Evolutionary conservation across 1,139 yeast species (phyloP).

Genomic region (Yamadazyma kanchanaburiensis): DNA sequence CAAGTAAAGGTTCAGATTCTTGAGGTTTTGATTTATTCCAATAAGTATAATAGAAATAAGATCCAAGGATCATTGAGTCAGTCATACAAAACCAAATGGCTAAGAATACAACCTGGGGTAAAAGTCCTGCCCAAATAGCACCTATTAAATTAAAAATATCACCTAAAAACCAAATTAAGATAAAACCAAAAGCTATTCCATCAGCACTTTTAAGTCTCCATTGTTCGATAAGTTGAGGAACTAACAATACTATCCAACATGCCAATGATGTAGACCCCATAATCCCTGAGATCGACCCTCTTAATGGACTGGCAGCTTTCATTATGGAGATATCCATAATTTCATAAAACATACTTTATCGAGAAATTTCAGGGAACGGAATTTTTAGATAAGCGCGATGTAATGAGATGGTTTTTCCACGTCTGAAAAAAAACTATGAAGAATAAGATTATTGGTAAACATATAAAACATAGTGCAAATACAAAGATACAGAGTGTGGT

Average conservation of each 20-base stretch:
- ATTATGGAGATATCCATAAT: too few relatives aligned
- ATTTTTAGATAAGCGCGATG: too few relatives aligned
- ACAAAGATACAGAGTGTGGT: constrained; percentile 24
- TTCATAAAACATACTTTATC: too few relatives aligned
- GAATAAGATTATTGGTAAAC: constrained; percentile 21
- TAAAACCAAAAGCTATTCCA: constrained; percentile 71
- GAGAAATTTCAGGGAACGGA: too few relatives aligned
- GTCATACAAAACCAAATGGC: constrained; percentile 78
- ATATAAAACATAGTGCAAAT: constrained; percentile 47
- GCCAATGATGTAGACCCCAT: constrained; percentile 69
- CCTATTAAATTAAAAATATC: constrained; percentile 69
- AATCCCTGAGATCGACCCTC: constrained; percentile 53
- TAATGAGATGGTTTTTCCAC: too few relatives aligned
- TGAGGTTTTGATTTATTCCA: constrained; percentile 34
- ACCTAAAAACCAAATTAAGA: constrained; percentile 70
- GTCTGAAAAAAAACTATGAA: too few relatives aligned
- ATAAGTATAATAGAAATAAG: constrained; percentile 55
- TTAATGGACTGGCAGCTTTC: constrained; percentile 16
- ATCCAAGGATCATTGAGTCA: constrained; percentile 57
- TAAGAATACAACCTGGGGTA: constrained; percentile 66
- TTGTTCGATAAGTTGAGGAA: constrained; percentile 81
- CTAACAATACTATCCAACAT: constrained; percentile 76
- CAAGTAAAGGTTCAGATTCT: constrained; percentile 6
- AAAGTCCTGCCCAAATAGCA: constrained; percentile 64
- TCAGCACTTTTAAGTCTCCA: constrained; percentile 78